Evolutionary conservation across 2,329 filamentous ascomycete genomes (phyloP), one percentile per base, ranked within the genome.

Genomic region (Penicillium sp.): DNA sequence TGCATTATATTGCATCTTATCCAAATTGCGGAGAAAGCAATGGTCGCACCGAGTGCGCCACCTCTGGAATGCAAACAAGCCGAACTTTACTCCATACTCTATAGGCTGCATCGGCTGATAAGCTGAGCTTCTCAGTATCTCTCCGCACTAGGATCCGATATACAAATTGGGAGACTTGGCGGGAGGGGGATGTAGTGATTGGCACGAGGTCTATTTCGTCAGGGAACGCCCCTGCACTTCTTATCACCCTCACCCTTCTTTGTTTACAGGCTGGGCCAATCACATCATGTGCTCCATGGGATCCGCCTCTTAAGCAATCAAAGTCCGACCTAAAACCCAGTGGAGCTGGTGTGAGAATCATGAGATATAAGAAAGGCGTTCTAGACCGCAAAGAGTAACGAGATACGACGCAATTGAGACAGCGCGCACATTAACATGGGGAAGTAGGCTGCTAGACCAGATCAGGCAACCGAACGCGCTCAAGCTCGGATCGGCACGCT

Each of bases 31-130:
- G 33, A 37, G 31, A 15, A 35, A n/a, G 33, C 8, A 37, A 12
- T 49, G 31, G 50, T 56, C 37, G 54, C 54, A 53, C 50, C 46
- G 45, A 43, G 14, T n/a, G 51, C 50, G 44, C 29, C 46, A 49
- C 46, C 14, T 15, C 27, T 23, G 9, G 46, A 35, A 49, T 47
- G 26, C 22, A 15, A 46, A 31, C 15, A 20, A 31, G 29, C 29
- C 15, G 29, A 14, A 31, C 29, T 31, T 31, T 31, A 29, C 29
- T 31, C 29, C 29, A 31, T 31, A 25, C 23, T 49, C 20, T 25
- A 47, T 37, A 11, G 1, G 14, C 14, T 50, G 48, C 23, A 50
- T 42, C 37, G 37, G n/a, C 9, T 51, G 46, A 49, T 49, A 49
- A 37, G 31, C 46, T 49, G 22, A 7, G 15, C 18, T 37, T 15